A percentile compares a stretch with the other conserved stretches of the same genome.
Evolutionary conservation across 306 rosid genomes (phyloP).

Genomic region (Prinsepia uniflora): DNA sequence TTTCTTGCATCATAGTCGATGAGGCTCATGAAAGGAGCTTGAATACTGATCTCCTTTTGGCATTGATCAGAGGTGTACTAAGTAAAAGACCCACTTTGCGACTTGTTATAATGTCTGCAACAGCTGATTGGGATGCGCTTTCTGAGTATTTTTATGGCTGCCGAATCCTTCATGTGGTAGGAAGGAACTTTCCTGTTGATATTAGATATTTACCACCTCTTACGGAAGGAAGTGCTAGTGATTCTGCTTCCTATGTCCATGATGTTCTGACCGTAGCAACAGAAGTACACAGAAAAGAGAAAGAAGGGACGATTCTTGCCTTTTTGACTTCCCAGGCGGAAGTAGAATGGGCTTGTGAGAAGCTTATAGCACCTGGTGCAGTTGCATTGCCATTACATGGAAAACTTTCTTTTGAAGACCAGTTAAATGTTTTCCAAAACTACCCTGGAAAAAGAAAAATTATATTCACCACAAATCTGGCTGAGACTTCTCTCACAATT

Average conservation of each 20-base stretch:
- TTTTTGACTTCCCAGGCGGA: constrained; percentile 93
- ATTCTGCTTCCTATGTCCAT: constrained; percentile 50
- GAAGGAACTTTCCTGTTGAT: constrained; percentile 88
- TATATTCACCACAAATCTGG: constrained; percentile 88
- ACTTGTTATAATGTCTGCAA: constrained; percentile 94
- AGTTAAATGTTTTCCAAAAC: constrained; percentile 60
- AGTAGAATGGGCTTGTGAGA: constrained; percentile 94
- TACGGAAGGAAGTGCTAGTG: constrained; percentile 31
- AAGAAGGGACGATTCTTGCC: constrained; percentile 80
- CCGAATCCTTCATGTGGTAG: constrained; percentile 65
- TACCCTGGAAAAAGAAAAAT: constrained; percentile 72
- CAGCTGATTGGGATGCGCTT: constrained; percentile 74
- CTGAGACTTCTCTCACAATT: constrained; percentile 92
- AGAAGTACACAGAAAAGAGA: constrained; percentile 60
- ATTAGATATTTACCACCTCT: constrained; percentile 56
- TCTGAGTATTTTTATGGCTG: constrained; percentile 70
- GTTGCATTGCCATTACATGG: constrained; percentile 80
- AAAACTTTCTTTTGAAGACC: constrained; percentile 75
- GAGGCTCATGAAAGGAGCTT: constrained; percentile 98
- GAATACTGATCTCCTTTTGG: constrained; percentile 88
- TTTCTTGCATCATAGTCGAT: constrained; percentile 81
- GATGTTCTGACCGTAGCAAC: constrained; percentile 68
- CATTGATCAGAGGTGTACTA: constrained; percentile 64
- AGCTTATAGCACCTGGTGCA: constrained; percentile 55
- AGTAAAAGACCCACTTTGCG: constrained; percentile 52